Percentiles rank a stretch among this genome's conserved stretches.
phyloP scores from a whole-genome alignment of 2,329 filamentous ascomycete species.

The Arthroderma uncinatum region DNA sequence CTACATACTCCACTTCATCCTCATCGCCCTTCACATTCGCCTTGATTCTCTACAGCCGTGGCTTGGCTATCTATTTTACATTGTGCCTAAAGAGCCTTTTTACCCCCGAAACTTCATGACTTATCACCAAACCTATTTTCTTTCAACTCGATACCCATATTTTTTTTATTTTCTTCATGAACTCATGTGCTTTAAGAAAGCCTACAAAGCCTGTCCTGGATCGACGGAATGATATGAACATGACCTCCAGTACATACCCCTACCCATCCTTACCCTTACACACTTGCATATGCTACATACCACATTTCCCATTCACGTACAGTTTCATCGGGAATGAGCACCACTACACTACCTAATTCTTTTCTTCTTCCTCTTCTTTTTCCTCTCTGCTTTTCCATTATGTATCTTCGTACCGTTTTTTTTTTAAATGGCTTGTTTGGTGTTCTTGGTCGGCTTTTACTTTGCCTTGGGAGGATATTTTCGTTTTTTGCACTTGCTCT shows the following conservation, averaged over 20 bases:
- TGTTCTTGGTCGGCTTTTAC: neutral
- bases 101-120: neutral
- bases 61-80: neutral
- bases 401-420: neutral
- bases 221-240: neutral
- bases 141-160: constrained; percentile 2
- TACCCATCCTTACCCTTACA: neutral
- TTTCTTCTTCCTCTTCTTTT: neutral
- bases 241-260: neutral
- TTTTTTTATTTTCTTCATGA: neutral
- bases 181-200: neutral
- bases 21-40: neutral
- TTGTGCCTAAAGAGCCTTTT: neutral
- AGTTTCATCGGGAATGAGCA: neutral
- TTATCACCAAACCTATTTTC: neutral
- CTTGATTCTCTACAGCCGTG: neutral
- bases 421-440: neutral
- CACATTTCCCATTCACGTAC: neutral
- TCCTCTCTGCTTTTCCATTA: neutral
- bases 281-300: neutral
- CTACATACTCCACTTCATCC: no score
- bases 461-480: neutral
- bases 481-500: neutral
- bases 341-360: neutral
- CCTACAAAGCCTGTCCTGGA: neutral